Percentiles rank a stretch among this genome's conserved stretches.
Conservation (phyloP, 208 protist species). For the Leishmania tarentolae region DNA sequence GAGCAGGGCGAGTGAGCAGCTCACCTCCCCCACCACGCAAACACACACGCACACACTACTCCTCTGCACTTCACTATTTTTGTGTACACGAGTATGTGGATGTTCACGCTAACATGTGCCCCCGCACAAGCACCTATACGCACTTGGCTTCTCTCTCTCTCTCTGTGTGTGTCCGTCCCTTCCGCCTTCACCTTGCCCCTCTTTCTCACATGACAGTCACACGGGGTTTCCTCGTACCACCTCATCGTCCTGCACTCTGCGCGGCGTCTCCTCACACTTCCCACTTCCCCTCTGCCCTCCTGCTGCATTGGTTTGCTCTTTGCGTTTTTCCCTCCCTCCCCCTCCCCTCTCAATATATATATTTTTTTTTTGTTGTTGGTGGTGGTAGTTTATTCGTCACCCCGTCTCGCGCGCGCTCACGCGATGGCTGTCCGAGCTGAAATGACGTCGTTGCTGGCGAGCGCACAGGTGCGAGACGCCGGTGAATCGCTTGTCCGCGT, state of each 20-base stretch:
- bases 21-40: background rate
- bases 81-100: background rate
- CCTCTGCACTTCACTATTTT: background rate
- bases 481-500: conserved; percentile 13
- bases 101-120: background rate
- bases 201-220: no score
- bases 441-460: conserved; percentile 27
- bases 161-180: conserved; percentile 1
- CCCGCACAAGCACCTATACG: background rate
- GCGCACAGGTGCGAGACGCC: conserved; percentile 1
- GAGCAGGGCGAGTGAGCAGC: background rate
- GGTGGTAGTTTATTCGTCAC: no score
- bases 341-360: no score
- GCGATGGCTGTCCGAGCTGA: conserved; percentile 5
- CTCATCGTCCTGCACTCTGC: background rate
- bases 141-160: background rate
- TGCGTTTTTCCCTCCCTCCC: background rate
- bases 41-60: background rate
- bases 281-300: background rate
- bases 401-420: background rate
- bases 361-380: no score
- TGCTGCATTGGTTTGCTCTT: background rate
- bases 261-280: background rate
- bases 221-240: background rate
- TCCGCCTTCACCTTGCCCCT: background rate